Evolutionary conservation across 768 basidiomycete species (phyloP).

Genomic region (Agaricus sinodeliciosus): DNA sequence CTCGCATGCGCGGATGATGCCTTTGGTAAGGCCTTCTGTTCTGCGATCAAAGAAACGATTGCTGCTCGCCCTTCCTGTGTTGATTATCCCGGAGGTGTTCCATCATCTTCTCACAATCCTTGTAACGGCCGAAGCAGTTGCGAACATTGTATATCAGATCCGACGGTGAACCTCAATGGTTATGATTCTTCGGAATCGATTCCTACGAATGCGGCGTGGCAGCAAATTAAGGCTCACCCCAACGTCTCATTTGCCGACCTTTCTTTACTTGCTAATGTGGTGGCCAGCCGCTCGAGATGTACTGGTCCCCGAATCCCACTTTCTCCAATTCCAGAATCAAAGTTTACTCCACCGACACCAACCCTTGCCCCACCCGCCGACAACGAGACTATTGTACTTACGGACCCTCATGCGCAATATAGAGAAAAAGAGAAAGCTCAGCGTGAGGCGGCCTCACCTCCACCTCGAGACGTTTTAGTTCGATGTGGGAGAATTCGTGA

Average conservation of each 20-base stretch:
- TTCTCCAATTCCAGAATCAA: constrained; percentile 24
- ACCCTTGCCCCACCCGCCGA: not conserved
- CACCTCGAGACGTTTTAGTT: constrained; percentile 49
- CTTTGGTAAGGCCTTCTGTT: constrained; percentile 86
- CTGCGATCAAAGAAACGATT: constrained; percentile 60
- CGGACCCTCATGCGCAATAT: constrained; percentile 49
- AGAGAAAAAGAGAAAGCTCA: constrained; percentile 25
- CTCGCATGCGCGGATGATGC: constrained; percentile 78
- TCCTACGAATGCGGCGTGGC: constrained; percentile 80
- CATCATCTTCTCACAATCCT: constrained; percentile 13
- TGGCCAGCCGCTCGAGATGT: constrained; percentile 76
- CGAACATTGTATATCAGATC: constrained; percentile 17
- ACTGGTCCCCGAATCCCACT: constrained; percentile 62
- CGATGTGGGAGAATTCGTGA: constrained; percentile 63
- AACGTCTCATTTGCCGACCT: constrained; percentile 84
- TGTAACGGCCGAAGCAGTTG: constrained; percentile 20
- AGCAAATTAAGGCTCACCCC: constrained; percentile 79
- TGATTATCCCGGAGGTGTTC: constrained; percentile 41
- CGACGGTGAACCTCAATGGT: constrained; percentile 13
- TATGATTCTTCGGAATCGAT: constrained; percentile 43
- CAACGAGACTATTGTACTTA: constrained; percentile 33
- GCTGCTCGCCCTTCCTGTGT: constrained; percentile 45
- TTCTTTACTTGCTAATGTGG: constrained; percentile 80
- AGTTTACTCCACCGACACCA: constrained; percentile 20
- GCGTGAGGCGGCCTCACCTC: constrained; percentile 26